Conservation (phyloP, 352 stramenopile species). For the Globisporangium splendens region DNA sequence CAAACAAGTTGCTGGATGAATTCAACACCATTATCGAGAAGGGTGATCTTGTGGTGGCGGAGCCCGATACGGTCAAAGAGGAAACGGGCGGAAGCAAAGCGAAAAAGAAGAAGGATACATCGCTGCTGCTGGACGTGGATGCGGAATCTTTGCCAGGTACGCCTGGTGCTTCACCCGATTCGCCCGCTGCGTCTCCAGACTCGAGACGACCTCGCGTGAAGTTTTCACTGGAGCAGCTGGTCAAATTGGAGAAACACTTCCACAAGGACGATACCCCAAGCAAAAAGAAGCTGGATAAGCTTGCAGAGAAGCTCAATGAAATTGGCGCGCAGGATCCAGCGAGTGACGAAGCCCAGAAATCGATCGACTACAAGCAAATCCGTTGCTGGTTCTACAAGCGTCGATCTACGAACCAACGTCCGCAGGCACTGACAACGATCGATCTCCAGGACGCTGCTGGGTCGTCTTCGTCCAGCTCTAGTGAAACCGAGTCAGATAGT, state of each 20-base stretch:
- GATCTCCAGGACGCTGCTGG: conserved; percentile 46
- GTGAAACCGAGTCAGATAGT: conserved; percentile 69
- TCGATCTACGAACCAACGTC: conserved; percentile 69
- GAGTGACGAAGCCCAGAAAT: conserved; percentile 53
- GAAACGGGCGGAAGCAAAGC: conserved; percentile 46
- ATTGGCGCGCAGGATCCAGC: conserved; percentile 49
- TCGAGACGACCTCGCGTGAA: conserved; percentile 65
- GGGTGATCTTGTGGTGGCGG: conserved; percentile 17
- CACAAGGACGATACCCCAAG: conserved; percentile 79
- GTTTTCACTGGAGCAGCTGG: conserved; percentile 71
- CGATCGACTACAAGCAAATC: conserved; percentile 86
- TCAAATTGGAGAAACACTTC: conserved; percentile 81
- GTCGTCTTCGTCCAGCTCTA: conserved; percentile 49
- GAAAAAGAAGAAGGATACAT: conserved; percentile 43
- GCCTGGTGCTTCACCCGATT: conserved; percentile 49
- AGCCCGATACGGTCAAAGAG: conserved; percentile 13
- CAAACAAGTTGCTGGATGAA: conserved; percentile 74
- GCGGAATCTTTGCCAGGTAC: conserved; percentile 53
- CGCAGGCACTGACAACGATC: conserved; percentile 55
- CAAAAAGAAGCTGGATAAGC: conserved; percentile 77
- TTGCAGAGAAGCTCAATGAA: conserved; percentile 68
- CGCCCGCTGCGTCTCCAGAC: conserved; percentile 67
- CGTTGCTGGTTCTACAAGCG: conserved; percentile 88
- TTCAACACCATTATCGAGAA: conserved; percentile 74
- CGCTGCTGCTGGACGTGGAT: conserved; percentile 51